Evolutionary conservation across 805 yeast species (phyloP).

Genomic region (Yamadazyma endophytica): DNA sequence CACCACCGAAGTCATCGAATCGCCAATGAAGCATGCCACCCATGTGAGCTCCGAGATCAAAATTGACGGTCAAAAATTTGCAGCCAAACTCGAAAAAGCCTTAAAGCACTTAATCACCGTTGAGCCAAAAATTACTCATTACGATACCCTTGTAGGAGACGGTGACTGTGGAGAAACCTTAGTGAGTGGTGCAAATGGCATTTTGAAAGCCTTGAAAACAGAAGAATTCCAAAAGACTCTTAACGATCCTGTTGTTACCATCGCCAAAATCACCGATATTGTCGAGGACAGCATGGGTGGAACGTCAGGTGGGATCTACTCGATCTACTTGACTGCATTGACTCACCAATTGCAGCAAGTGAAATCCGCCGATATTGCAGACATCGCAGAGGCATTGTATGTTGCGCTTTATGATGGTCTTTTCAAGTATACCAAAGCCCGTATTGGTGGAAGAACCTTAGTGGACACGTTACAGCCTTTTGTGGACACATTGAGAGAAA

Average conservation of each 20-base stretch:
- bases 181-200: constrained; percentile 74
- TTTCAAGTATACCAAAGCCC: constrained; percentile 82
- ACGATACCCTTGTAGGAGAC: constrained; percentile 90
- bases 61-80: constrained; percentile 42
- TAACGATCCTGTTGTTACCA: constrained; percentile 51
- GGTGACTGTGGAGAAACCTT: constrained; percentile 97
- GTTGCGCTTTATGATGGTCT: constrained; percentile 64
- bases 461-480: constrained; percentile 90
- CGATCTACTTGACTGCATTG: constrained; percentile 77
- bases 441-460: constrained; percentile 84
- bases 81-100: constrained; percentile 45
- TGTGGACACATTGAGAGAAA: constrained; percentile 52
- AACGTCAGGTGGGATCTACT: constrained; percentile 90
- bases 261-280: constrained; percentile 72
- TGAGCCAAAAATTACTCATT: constrained; percentile 80
- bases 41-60: constrained; percentile 23
- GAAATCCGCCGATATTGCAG: constrained; percentile 30
- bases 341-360: constrained; percentile 42
- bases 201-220: constrained; percentile 49
- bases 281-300: constrained; percentile 97
- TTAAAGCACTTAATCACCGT: constrained; percentile 23
- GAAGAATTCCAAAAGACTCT: constrained; percentile 23
- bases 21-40: constrained; percentile 23
- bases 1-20: constrained; percentile 23
- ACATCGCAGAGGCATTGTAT: constrained; percentile 47